Evolutionary conservation across 2,329 filamentous ascomycete genomes (phyloP).

Genomic region (Akanthomyces lecanii): DNA sequence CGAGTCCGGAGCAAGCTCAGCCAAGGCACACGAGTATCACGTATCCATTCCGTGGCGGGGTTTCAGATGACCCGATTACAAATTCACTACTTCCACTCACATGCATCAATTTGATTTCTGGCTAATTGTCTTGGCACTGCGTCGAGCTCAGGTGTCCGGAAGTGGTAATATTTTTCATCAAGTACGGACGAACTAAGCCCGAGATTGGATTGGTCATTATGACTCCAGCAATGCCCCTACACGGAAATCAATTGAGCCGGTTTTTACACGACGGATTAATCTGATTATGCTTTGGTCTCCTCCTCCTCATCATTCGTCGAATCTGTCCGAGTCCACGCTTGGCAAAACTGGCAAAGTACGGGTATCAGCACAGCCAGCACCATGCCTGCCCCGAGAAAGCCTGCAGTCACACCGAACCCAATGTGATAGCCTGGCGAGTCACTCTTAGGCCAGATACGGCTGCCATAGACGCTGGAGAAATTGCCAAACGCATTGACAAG

Average conservation of each 20-base stretch:
- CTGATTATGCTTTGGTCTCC: neutral
- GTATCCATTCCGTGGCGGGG: too few species aligned
- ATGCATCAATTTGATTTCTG: too few species aligned
- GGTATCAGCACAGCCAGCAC: constrained; percentile 24
- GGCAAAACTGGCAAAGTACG: constrained; percentile 19
- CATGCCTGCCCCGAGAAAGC: constrained; percentile 25
- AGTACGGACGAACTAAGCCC: neutral
- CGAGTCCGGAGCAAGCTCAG: too few species aligned
- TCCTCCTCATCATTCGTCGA: neutral
- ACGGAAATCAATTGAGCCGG: neutral
- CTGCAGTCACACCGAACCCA: constrained; percentile 29
- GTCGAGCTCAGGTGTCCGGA: neutral
- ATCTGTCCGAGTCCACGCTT: neutral
- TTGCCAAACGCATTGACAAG: constrained; percentile 31
- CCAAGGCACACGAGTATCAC: neutral
- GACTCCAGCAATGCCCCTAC: neutral
- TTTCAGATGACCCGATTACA: neutral
- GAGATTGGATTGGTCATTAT: neutral
- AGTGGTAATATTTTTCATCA: neutral
- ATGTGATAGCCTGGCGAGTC: constrained; percentile 26
- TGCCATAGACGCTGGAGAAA: constrained; percentile 30
- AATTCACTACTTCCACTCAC: neutral
- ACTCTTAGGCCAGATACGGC: constrained; percentile 27
- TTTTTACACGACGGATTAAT: neutral
- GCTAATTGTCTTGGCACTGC: neutral